A percentile compares a stretch with the other conserved stretches of the same genome.
Conservation (phyloP, 2,329 filamentous ascomycete species). For the Calonectria pseudoreteaudii region DNA sequence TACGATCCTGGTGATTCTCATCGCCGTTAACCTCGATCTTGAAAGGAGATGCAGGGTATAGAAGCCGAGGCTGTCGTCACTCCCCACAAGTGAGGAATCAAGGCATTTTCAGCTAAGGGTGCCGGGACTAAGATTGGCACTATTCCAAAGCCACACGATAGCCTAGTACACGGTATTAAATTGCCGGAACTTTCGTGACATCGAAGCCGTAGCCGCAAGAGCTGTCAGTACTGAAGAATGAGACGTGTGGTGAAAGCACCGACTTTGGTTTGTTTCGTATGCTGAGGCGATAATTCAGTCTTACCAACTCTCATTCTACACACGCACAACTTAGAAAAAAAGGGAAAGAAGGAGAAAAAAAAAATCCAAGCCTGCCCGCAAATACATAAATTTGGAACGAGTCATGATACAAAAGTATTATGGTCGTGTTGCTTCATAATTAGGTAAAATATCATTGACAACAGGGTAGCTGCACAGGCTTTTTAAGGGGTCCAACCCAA, state of each 20-base stretch:
- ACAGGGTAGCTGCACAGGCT: background rate
- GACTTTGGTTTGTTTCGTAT: background rate
- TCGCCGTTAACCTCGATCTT: background rate
- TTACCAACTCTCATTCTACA: background rate
- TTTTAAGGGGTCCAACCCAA: background rate
- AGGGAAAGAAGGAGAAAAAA: too few relatives aligned
- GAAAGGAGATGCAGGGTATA: background rate
- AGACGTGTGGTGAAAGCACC: rapidly evolving
- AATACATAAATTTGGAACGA: background rate
- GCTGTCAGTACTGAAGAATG: background rate
- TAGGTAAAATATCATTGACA: background rate
- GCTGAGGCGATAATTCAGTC: background rate
- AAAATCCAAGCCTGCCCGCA: too few relatives aligned
- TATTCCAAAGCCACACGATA: background rate
- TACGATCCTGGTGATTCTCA: background rate
- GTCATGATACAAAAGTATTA: background rate
- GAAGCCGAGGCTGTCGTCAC: background rate
- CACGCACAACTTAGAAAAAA: background rate
- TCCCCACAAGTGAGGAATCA: background rate
- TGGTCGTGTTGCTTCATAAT: background rate
- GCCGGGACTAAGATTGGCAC: background rate
- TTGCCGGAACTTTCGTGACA: background rate
- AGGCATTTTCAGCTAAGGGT: too few relatives aligned
- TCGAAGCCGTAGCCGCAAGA: background rate
- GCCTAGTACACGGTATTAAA: background rate